Evolutionary conservation across 306 rosid species (phyloP).

Genomic region (Senna tora): DNA sequence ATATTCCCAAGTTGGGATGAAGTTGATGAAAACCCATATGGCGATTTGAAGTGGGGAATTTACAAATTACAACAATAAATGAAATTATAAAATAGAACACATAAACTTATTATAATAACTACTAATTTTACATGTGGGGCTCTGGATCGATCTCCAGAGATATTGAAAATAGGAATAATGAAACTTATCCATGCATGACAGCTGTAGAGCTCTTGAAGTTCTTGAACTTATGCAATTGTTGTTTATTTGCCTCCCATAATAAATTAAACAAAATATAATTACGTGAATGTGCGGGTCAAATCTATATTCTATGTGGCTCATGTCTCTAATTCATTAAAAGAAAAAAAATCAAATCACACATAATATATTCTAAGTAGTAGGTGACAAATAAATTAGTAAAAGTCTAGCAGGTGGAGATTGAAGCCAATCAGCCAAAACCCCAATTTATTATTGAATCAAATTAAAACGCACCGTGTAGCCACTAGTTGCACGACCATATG

Average conservation of each 20-base stretch:
- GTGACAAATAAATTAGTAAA: conserved; percentile 18
- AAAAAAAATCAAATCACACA: conserved; percentile 4
- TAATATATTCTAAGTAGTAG: not conserved
- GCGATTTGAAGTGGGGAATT: not conserved
- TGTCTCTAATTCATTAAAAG: not conserved
- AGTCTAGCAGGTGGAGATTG: not conserved
- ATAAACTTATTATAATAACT: not conserved
- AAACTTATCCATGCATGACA: conserved; percentile 49
- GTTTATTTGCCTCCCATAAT: not conserved
- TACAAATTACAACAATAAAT: not conserved
- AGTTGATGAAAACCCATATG: too few species aligned
- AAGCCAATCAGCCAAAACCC: not conserved
- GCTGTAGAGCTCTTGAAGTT: conserved; percentile 44
- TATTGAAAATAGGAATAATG: not conserved
- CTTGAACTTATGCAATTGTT: conserved; percentile 28
- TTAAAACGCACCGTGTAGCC: too few species aligned
- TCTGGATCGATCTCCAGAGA: not conserved
- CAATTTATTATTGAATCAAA: not conserved
- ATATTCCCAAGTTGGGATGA: too few species aligned
- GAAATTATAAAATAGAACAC: not conserved
- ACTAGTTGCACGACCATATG: not conserved
- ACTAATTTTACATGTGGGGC: not conserved
- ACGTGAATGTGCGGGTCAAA: conserved; percentile 38
- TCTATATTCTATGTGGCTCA: conserved; percentile 3
- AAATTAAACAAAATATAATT: not conserved